A percentile compares a stretch with the other conserved stretches of the same genome.
phyloP scores from a whole-genome alignment of 257 asterid genomes.

The Coffea canephora region DNA sequence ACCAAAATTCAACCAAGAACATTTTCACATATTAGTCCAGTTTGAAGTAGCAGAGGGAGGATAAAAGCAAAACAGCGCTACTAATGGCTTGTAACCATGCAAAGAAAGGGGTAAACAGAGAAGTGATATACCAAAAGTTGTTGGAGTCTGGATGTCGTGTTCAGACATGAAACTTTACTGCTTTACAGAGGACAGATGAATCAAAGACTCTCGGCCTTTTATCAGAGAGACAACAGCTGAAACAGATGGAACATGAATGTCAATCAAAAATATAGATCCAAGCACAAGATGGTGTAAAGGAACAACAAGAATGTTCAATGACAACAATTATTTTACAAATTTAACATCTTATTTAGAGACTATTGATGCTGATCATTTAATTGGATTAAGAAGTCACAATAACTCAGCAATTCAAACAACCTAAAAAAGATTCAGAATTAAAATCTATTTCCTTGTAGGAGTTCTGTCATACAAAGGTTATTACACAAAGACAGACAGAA shows the following conservation, averaged over 20 bases:
- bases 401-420: not conserved
- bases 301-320: not conserved
- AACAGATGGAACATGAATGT: not conserved
- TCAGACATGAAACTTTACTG: conserved; percentile 22
- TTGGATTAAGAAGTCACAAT: not conserved
- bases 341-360: not conserved
- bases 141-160: conserved; percentile 12
- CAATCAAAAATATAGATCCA: not conserved
- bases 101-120: not conserved
- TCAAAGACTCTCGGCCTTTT: not conserved
- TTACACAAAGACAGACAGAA: not conserved
- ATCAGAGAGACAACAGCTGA: not conserved
- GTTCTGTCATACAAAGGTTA: too few relatives aligned
- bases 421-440: too few relatives aligned
- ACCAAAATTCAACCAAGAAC: not conserved
- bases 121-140: conserved; percentile 15
- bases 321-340: not conserved
- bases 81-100: not conserved
- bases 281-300: not conserved
- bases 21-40: not conserved
- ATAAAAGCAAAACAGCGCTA: not conserved
- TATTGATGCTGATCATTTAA: not conserved
- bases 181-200: not conserved
- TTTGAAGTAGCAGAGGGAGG: not conserved
- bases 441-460: not conserved